Evolutionary conservation across 345 rosid species (phyloP).

Genomic region (Syzygium aromaticum): DNA sequence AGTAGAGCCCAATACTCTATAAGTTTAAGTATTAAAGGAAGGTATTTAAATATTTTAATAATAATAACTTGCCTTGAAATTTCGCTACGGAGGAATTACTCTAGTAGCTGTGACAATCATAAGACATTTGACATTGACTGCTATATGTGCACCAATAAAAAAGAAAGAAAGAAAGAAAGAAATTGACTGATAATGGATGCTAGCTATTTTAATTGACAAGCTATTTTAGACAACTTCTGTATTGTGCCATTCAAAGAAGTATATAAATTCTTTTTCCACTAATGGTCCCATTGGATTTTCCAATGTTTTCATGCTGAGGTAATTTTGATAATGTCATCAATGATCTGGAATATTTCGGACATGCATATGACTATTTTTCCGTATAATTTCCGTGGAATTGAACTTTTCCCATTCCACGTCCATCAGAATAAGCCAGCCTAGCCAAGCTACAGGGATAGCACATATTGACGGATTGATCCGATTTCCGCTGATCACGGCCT

Average conservation of each 20-base stretch:
- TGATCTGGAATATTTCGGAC: not conserved
- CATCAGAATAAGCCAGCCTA: not conserved
- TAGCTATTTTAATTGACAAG: not conserved
- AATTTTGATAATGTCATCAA: not conserved
- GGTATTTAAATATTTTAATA: not conserved
- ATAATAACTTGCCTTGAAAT: not conserved
- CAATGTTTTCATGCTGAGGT: not conserved
- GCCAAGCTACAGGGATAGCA: not conserved
- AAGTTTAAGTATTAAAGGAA: not conserved
- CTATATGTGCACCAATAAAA: not conserved
- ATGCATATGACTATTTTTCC: not conserved
- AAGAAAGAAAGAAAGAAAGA: not conserved
- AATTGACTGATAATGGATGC: not conserved
- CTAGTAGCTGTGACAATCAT: not conserved
- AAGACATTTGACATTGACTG: not conserved
- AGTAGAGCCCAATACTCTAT: not conserved
- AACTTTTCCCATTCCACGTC: not conserved
- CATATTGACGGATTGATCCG: not conserved
- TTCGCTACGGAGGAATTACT: not conserved
- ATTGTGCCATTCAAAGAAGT: not conserved
- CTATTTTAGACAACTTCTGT: not conserved
- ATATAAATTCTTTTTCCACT: not conserved
- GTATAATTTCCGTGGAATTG: not conserved
- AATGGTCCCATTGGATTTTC: not conserved
- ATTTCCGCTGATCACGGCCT: not conserved